Conservation (phyloP, 2,329 filamentous ascomycete genomes). For the Fonsecaea monophora region DNA sequence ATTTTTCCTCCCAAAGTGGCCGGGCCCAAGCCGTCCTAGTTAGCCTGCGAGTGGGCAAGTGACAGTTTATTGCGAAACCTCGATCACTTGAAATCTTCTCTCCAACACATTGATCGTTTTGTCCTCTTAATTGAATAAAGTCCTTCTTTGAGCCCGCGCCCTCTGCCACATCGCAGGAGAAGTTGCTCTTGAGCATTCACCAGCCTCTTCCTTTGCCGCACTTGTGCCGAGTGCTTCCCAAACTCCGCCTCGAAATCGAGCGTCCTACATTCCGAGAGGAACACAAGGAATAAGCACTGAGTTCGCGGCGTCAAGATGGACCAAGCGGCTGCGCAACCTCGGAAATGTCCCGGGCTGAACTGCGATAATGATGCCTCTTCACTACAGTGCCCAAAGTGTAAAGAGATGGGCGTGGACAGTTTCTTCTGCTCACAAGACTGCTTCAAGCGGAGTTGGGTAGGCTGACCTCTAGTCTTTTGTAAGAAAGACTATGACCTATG, state of each 20-base stretch:
- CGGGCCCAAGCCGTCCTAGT: background rate
- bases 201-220: background rate
- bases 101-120: background rate
- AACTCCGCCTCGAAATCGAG: background rate
- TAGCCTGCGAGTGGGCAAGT: background rate
- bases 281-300: background rate
- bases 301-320: slow-evolving; percentile 35
- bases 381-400: slow-evolving; percentile 92
- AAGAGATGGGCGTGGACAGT: slow-evolving; percentile 88
- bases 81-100: background rate
- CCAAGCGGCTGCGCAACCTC: slow-evolving; percentile 44
- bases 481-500: slow-evolving; percentile 29
- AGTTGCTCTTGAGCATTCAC: background rate
- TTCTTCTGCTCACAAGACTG: slow-evolving; percentile 99
- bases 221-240: background rate
- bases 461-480: slow-evolving; percentile 45
- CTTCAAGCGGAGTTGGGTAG: slow-evolving; percentile 98
- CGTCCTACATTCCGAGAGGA: background rate
- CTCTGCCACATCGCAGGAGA: background rate
- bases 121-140: background rate
- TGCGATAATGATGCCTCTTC: slow-evolving; percentile 85
- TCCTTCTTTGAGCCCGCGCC: background rate
- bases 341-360: slow-evolving; percentile 75
- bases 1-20: background rate
- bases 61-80: background rate